These are phyloP conservation scores for Saccharomyces pastorianus DNA, from an alignment of 1,139 yeast species.

Conservation along the genomic window DNA sequence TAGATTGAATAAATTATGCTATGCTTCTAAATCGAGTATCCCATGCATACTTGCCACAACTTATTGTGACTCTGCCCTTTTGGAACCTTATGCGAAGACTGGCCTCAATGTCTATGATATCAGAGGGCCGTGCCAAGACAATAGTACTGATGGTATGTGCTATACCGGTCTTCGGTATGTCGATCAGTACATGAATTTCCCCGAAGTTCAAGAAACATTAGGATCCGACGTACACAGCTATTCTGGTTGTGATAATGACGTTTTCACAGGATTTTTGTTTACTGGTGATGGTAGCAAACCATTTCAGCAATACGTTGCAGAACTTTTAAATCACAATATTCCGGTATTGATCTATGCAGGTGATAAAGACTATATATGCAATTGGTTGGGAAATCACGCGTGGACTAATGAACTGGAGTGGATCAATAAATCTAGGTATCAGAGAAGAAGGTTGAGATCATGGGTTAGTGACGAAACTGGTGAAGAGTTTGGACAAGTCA, in stretches of 20 bases:
- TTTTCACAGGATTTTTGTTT: constrained; percentile 72
- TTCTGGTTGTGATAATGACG: constrained; percentile 78
- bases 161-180: constrained; percentile 64
- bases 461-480: constrained; percentile 35
- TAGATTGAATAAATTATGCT: constrained; percentile 74
- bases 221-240: constrained; percentile 88
- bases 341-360: constrained; percentile 79
- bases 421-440: constrained; percentile 50
- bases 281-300: constrained; percentile 94
- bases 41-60: constrained; percentile 89
- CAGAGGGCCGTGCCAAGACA: constrained; percentile 65
- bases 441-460: constrained; percentile 35
- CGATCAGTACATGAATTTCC: constrained; percentile 60
- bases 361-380: constrained; percentile 79
- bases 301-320: constrained; percentile 53
- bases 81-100: constrained; percentile 82
- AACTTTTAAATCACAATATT: constrained; percentile 47
- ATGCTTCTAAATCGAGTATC: constrained; percentile 68
- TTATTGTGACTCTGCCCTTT: constrained; percentile 80
- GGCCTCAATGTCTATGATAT: constrained; percentile 93
- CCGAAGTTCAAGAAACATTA: constrained; percentile 62
- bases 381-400: constrained; percentile 80
- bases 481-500: constrained; percentile 51
- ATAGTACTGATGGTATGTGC: constrained; percentile 53
- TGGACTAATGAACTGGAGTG: constrained; percentile 67